phyloP scores from a whole-genome alignment of 2,329 filamentous ascomycete species.

The Spiromastix sp. region DNA sequence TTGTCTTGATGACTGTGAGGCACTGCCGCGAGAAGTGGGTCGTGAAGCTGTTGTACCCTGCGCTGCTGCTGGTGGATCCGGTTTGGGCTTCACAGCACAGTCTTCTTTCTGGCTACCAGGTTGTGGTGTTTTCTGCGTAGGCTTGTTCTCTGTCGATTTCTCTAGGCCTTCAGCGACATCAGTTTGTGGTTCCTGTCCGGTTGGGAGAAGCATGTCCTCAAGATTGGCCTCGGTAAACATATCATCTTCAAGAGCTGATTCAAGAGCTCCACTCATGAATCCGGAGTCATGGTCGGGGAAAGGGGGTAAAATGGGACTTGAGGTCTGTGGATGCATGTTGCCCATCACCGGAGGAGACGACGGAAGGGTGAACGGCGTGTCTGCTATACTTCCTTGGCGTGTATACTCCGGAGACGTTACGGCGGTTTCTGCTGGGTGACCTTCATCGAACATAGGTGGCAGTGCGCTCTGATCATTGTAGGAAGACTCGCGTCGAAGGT shows the following conservation, averaged over 20 bases:
- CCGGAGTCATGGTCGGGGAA: slow-evolving; percentile 59
- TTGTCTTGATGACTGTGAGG: slow-evolving; percentile 25
- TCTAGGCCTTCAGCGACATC: too few species aligned
- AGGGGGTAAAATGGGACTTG: slow-evolving; percentile 65
- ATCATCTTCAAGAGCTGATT: slow-evolving; percentile 59
- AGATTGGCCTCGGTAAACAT: slow-evolving; percentile 19
- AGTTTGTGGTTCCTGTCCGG: neutral
- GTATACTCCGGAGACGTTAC: slow-evolving; percentile 40
- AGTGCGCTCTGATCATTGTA: slow-evolving; percentile 28
- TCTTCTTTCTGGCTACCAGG: too few species aligned
- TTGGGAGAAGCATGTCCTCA: neutral
- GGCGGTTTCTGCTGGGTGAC: slow-evolving; percentile 33
- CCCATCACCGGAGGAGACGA: slow-evolving; percentile 78
- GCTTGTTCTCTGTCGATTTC: too few species aligned
- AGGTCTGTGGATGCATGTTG: slow-evolving; percentile 54
- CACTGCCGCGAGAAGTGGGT: slow-evolving; percentile 28
- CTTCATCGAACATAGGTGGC: slow-evolving; percentile 23
- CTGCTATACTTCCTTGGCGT: slow-evolving; percentile 40
- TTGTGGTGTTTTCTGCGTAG: too few species aligned
- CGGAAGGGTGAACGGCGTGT: slow-evolving; percentile 71
- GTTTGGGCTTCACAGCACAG: too few species aligned
- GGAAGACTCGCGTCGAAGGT: slow-evolving; percentile 53
- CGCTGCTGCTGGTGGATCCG: slow-evolving; percentile 17
- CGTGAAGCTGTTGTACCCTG: slow-evolving; percentile 22
- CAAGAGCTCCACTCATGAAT: slow-evolving; percentile 70